Conservation (phyloP, 1,284 basidiomycete genomes). For the Cutaneotrichosporon cutaneum region DNA sequence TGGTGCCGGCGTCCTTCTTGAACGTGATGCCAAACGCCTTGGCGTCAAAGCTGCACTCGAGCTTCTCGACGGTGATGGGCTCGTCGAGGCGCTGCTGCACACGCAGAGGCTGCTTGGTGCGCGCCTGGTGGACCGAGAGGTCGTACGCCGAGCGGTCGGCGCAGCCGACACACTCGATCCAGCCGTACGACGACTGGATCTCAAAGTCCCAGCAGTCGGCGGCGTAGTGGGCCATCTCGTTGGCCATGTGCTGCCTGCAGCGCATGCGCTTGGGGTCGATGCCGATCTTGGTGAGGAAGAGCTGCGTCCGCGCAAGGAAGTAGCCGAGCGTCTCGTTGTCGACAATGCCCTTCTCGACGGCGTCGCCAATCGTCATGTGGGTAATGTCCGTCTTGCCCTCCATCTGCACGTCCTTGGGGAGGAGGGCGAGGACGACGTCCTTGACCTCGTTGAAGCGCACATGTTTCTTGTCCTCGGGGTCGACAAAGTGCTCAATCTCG, state of each 20-base stretch:
- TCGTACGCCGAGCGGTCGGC: slow-evolving; percentile 98
- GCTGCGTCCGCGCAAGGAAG: slow-evolving; percentile 89
- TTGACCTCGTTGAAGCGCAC: slow-evolving; percentile 77
- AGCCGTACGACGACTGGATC: slow-evolving; percentile 90
- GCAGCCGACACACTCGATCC: slow-evolving; percentile 99
- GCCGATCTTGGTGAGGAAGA: slow-evolving; percentile 89
- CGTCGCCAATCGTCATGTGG: slow-evolving; percentile 79
- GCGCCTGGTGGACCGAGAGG: slow-evolving; percentile 60
- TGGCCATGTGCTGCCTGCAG: slow-evolving; percentile 95
- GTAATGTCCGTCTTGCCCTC: slow-evolving; percentile 69
- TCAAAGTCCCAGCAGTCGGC: slow-evolving; percentile 99
- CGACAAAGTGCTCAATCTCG: slow-evolving; percentile 98
- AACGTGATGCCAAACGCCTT: slow-evolving; percentile 87
- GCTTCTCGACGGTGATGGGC: slow-evolving; percentile 71
- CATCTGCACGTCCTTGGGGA: slow-evolving; percentile 80
- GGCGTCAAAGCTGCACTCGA: slow-evolving; percentile 78
- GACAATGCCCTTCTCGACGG: slow-evolving; percentile 77
- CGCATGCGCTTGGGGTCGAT: slow-evolving; percentile 81
- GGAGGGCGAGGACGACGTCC: slow-evolving; percentile 70
- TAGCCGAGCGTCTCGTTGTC: slow-evolving; percentile 98
- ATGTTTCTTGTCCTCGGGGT: slow-evolving; percentile 90
- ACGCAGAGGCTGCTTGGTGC: slow-evolving; percentile 65
- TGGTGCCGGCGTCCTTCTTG: slow-evolving; percentile 73
- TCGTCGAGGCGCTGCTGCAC: slow-evolving; percentile 83
- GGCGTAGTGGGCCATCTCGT: slow-evolving; percentile 99